Evolutionary conservation across 306 rosid genomes (phyloP).

Genomic region (Cicer yamashitae): DNA sequence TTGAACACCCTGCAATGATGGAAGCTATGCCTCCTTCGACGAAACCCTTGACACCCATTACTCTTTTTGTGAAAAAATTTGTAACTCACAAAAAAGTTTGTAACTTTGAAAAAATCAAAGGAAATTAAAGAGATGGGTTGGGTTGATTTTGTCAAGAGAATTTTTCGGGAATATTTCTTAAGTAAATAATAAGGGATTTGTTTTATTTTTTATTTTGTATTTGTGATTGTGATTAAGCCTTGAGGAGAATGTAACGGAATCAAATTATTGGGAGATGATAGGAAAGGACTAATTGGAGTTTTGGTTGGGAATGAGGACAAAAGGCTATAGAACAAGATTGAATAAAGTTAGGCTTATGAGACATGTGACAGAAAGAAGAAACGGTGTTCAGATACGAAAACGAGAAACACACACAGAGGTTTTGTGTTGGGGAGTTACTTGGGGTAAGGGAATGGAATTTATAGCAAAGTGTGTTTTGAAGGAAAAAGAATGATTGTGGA

Average conservation of each 20-base stretch:
- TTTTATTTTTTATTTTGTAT: not conserved
- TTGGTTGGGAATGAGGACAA: slow-evolving; percentile 62
- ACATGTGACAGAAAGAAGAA: slow-evolving; percentile 44
- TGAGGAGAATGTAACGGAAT: not conserved
- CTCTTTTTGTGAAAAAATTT: slow-evolving; percentile 22
- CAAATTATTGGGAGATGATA: not conserved
- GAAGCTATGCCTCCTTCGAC: slow-evolving; percentile 89
- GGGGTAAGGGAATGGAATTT: not conserved
- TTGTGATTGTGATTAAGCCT: not conserved
- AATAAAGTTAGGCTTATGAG: slow-evolving; percentile 58
- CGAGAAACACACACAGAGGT: not conserved
- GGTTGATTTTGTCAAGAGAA: slow-evolving; percentile 38
- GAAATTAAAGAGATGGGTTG: slow-evolving; percentile 27
- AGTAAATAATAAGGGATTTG: not conserved
- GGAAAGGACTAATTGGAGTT: slow-evolving; percentile 44
- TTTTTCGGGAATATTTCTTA: not conserved
- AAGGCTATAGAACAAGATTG: slow-evolving; percentile 57
- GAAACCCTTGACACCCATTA: slow-evolving; percentile 74
- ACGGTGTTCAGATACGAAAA: not conserved
- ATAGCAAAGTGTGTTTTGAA: slow-evolving; percentile 18
- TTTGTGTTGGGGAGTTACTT: not conserved
- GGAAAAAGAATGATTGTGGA: slow-evolving; percentile 9
- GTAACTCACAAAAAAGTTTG: not conserved
- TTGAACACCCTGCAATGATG: slow-evolving; percentile 67
- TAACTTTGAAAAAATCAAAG: slow-evolving; percentile 25